Evolutionary conservation across 208 protist species (phyloP).

Genomic region (Crithidia expoeki): DNA sequence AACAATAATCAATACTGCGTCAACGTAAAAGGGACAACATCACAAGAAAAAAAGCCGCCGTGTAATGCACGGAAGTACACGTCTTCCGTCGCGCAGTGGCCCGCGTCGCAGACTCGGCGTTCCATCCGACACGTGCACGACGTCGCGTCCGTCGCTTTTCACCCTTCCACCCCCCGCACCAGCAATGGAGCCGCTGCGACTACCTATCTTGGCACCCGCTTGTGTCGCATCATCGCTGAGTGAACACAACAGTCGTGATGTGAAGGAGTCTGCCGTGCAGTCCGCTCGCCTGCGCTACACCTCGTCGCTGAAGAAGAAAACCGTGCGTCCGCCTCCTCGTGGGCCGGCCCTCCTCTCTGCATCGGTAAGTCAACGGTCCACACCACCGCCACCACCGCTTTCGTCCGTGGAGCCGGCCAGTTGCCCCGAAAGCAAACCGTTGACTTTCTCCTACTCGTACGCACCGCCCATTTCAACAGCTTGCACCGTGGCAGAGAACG

Average conservation of each 20-base stretch:
- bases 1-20: too few relatives aligned
- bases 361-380: background rate
- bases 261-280: conserved; percentile 1
- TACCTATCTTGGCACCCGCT: background rate
- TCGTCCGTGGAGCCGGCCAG: background rate
- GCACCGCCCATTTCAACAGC: background rate
- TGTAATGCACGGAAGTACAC: conserved; percentile 1
- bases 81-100: conserved; percentile 3
- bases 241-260: background rate
- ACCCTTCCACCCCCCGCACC: background rate
- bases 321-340: background rate
- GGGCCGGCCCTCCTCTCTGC: background rate
- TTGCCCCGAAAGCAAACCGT: background rate
- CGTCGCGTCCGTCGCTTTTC: background rate
- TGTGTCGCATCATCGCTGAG: background rate
- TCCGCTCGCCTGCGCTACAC: conserved; percentile 8
- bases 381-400: background rate
- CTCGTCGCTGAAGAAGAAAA: conserved; percentile 10
- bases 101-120: background rate
- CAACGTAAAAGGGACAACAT: background rate
- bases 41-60: background rate
- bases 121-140: background rate
- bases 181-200: background rate
- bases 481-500: background rate
- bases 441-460: background rate